Evolutionary conservation across 78 protist species (phyloP).

Genomic region (Dictyostelium firmibasis): DNA sequence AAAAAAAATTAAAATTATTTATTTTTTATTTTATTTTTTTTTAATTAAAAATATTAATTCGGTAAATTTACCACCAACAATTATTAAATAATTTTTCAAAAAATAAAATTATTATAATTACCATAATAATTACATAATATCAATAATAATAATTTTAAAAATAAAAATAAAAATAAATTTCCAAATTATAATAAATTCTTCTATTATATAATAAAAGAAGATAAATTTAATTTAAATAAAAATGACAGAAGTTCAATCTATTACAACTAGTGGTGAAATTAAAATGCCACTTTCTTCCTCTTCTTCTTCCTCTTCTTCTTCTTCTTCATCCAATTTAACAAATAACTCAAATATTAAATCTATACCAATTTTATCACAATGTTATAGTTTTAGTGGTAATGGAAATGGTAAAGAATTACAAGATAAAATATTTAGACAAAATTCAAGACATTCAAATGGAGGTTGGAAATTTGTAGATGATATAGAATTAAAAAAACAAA

Average conservation of each 20-base stretch:
- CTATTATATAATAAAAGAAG: background rate
- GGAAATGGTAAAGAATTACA: constrained; percentile 62
- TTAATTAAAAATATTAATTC: too few relatives aligned
- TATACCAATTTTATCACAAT: background rate
- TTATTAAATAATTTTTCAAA: too few relatives aligned
- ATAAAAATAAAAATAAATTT: too few relatives aligned
- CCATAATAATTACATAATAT: too few relatives aligned
- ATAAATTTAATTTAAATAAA: background rate
- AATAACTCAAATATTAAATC: background rate
- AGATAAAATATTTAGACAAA: constrained; percentile 67
- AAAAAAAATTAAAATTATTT: too few relatives aligned
- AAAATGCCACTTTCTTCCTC: background rate
- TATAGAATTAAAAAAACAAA: constrained; percentile 56
- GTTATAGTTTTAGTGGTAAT: background rate
- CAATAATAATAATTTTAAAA: too few relatives aligned
- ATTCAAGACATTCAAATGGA: constrained; percentile 43
- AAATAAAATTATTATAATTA: too few relatives aligned
- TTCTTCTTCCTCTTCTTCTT: background rate
- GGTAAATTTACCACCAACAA: too few relatives aligned
- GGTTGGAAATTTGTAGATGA: constrained; percentile 74
- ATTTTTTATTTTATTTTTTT: too few relatives aligned
- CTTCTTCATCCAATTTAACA: background rate
- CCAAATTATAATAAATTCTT: background rate
- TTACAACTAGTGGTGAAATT: background rate
- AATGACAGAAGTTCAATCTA: constrained; percentile 4